Conservation (phyloP, 2,329 filamentous ascomycete genomes). For the Colletotrichum spinosum region DNA sequence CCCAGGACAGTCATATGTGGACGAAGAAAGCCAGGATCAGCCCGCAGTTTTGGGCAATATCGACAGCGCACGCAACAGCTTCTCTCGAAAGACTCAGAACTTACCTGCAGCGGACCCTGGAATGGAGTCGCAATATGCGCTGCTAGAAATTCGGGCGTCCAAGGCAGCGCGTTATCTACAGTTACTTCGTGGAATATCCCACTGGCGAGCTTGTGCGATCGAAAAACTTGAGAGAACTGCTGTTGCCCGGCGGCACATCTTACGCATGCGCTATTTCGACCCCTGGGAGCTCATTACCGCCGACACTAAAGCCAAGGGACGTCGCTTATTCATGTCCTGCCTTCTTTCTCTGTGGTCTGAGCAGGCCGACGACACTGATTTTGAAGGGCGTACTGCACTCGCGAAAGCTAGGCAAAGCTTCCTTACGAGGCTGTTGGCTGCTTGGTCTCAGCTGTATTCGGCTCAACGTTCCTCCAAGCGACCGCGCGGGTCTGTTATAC, state of each 20-base stretch:
- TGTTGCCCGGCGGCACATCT: constrained; percentile 76
- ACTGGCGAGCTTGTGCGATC: constrained; percentile 74
- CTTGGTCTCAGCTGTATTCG: constrained; percentile 17
- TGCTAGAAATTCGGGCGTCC: constrained; percentile 14
- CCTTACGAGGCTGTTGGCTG: background rate
- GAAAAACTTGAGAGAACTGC: constrained; percentile 75
- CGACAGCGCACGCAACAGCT: background rate
- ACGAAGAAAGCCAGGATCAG: too few relatives aligned
- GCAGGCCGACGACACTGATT: constrained; percentile 7
- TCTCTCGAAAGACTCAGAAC: background rate
- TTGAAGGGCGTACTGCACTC: background rate
- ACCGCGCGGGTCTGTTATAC: background rate
- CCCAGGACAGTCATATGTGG: too few relatives aligned
- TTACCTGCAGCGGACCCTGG: background rate
- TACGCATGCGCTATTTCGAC: constrained; percentile 61
- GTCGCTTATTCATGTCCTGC: constrained; percentile 20
- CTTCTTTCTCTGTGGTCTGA: constrained; percentile 22
- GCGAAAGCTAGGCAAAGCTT: background rate
- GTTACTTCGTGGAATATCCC: constrained; percentile 38
- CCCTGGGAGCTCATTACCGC: constrained; percentile 39
- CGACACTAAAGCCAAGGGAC: constrained; percentile 21
- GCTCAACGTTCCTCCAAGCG: background rate
- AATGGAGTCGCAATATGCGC: constrained; percentile 13
- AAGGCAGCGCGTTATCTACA: constrained; percentile 33
- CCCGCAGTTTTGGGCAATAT: background rate